These are phyloP conservation scores for slime mould (Dictyostelium discoideum) DNA, from an alignment of 78 protist species.

Conservation along the genomic window DNA sequence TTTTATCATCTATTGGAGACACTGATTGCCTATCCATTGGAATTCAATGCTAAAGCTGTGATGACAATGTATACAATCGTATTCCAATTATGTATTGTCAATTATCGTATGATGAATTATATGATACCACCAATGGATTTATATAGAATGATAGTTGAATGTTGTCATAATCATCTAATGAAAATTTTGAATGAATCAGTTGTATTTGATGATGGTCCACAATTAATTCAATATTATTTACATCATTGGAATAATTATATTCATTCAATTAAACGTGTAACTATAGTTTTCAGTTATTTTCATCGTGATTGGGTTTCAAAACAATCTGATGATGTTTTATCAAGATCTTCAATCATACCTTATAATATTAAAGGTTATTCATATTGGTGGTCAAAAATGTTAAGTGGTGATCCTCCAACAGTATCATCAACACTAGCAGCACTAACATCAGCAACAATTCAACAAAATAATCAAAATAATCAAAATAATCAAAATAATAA, in stretches of 20 bases:
- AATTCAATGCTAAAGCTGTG: conserved; percentile 63
- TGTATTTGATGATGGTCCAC: conserved; percentile 1
- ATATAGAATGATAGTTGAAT: conserved; percentile 61
- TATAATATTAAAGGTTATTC: conserved; percentile 10
- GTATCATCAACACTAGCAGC: background rate
- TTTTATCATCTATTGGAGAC: conserved; percentile 53
- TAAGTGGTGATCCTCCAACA: conserved; percentile 2
- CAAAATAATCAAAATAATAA: too few species aligned
- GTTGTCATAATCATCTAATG: conserved; percentile 50
- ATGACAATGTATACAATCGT: conserved; percentile 74
- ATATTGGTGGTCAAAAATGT: conserved; percentile 61
- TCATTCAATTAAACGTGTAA: conserved; percentile 49
- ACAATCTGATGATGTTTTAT: conserved; percentile 32
- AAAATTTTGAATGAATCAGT: conserved; percentile 10
- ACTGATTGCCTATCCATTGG: conserved; percentile 63
- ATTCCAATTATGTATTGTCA: conserved; percentile 61
- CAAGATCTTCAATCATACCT: background rate
- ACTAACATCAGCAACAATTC: background rate
- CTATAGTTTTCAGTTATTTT: conserved; percentile 59
- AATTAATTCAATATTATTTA: conserved; percentile 31
- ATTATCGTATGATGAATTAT: conserved; percentile 18
- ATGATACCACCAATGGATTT: conserved; percentile 44
- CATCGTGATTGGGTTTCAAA: conserved; percentile 69
- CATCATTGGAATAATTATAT: conserved; percentile 48
- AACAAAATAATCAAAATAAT: too few species aligned